These are phyloP conservation scores for Xerocomus potaroensis DNA, from an alignment of 768 basidiomycete species.

Conservation along the genomic window DNA sequence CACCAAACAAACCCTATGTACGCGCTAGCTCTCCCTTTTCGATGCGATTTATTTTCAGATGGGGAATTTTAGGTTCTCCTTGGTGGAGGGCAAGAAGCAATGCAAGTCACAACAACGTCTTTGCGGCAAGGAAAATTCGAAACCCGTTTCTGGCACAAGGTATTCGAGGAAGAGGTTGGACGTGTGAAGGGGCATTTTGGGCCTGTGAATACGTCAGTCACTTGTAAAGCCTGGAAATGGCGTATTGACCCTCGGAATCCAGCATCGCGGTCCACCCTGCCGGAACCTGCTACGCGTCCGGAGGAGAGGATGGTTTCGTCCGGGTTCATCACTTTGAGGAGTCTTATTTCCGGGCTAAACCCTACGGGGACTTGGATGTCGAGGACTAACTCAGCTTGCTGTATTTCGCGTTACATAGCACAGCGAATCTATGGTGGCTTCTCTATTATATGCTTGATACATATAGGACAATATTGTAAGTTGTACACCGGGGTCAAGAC, in stretches of 20 bases:
- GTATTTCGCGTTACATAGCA: conserved; percentile 6
- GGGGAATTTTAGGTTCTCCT: conserved; percentile 59
- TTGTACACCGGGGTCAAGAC: too few relatives aligned
- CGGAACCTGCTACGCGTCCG: conserved; percentile 87
- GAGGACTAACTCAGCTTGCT: conserved; percentile 41
- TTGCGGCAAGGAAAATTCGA: conserved; percentile 95
- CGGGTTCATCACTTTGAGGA: conserved; percentile 93
- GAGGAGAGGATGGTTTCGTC: conserved; percentile 94
- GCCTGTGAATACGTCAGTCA: conserved; percentile 87
- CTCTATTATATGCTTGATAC: too few relatives aligned
- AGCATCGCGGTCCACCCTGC: conserved; percentile 92
- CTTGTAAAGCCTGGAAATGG: not conserved
- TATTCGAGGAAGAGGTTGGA: conserved; percentile 95
- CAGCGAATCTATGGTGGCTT: conserved; percentile 7
- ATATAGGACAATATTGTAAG: too few relatives aligned
- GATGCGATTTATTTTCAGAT: not conserved
- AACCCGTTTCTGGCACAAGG: conserved; percentile 95
- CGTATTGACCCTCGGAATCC: conserved; percentile 8
- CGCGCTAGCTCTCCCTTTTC: conserved; percentile 16
- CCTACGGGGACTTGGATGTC: conserved; percentile 86
- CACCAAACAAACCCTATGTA: conserved; percentile 82
- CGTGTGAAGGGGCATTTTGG: conserved; percentile 98
- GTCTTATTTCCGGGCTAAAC: conserved; percentile 86
- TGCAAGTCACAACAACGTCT: conserved; percentile 94
- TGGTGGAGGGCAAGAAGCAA: conserved; percentile 97